Base-by-base conservation (phyloP, 2,329 filamentous ascomycete genomes). In the Huntiella decipiens region DNA sequence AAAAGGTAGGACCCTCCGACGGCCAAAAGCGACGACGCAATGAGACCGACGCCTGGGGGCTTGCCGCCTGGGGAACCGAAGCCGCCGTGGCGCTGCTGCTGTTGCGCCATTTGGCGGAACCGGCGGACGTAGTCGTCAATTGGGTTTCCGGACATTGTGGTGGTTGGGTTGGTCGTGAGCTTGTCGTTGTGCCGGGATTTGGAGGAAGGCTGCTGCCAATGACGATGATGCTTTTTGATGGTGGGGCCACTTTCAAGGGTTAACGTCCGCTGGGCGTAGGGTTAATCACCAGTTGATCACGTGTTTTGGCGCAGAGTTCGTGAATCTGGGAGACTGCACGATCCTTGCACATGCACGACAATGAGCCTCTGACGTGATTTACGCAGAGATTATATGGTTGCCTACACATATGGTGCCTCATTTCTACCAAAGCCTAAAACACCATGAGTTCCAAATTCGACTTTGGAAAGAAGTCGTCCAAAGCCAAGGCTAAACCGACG, bases 51-150 rank as follows among this genome's bases (percentile, higher is more conserved):
- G 33, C 61, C 60, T 5, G 48, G 48, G 4, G 48, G 44, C 17
- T 43, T 35, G 42, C 61, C 61, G 49, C 62, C 58, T 40, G 66
- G 65, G 51, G 61, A 59, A 50, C 64, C 63, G 43, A 62, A 60
- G 50, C 64, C 64, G 47, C 63, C 59, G 45, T 63, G 58, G 48
- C 63, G 61, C 56, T 61, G 59, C 45, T 61, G 53, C 28, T 37
- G 32, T 56, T 63, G 58, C 46, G 66, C 65, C 56, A 68, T 66
- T 55, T 66, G 63, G 53, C 67, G 67, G 48, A 72, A 60, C 53
- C 64, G 65, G 50, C 63, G 64, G 58, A 70, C 61, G 50, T 69
- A 68, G 55, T 71, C 67, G 55, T 71, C 66, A 56, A 65, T 61
- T 17, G 62, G 63, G 50, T 57, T 63, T 39, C 56, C 54, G 35